A percentile compares a stretch with the other conserved stretches of the same genome.
phyloP scores from a whole-genome alignment of 2,329 filamentous ascomycete genomes.

The Bertia moriformis region DNA sequence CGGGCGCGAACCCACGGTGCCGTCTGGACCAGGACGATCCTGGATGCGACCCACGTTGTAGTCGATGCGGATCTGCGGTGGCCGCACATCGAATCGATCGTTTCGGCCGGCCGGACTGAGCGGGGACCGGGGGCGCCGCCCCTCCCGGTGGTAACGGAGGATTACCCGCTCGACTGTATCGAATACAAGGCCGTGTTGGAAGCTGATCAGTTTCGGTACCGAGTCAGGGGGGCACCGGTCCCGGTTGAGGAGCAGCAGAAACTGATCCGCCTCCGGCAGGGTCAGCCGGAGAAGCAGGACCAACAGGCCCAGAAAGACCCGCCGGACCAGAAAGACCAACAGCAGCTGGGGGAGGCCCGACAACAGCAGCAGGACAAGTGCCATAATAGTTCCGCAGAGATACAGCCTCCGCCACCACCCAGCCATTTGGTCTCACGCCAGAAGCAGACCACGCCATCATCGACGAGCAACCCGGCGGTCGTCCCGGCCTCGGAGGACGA shows the following conservation, averaged over 20 bases:
- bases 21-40: conserved; percentile 46
- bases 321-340: conserved; percentile 1
- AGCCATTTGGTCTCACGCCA: too few relatives aligned
- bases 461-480: too few relatives aligned
- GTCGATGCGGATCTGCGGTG: conserved; percentile 58
- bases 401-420: too few relatives aligned
- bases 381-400: conserved; percentile 1
- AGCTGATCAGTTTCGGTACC: conserved; percentile 41
- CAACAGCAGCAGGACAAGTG: background rate
- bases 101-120: conserved; percentile 24
- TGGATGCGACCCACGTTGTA: conserved; percentile 60
- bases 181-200: conserved; percentile 41
- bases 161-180: conserved; percentile 57
- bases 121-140: conserved; percentile 13
- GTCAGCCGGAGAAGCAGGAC: too few relatives aligned
- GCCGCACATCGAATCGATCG: conserved; percentile 41
- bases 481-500: too few relatives aligned
- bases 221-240: conserved; percentile 31
- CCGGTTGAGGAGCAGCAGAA: conserved; percentile 7
- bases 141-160: conserved; percentile 43
- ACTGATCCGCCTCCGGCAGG: background rate
- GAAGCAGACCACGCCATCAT: too few relatives aligned
- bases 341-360: conserved; percentile 1
- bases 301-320: conserved; percentile 2
- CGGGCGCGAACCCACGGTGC: conserved; percentile 66